Evolutionary conservation across 2,329 filamentous ascomycete species (phyloP).

Genomic region (Teratosphaeriaceae sp.): DNA sequence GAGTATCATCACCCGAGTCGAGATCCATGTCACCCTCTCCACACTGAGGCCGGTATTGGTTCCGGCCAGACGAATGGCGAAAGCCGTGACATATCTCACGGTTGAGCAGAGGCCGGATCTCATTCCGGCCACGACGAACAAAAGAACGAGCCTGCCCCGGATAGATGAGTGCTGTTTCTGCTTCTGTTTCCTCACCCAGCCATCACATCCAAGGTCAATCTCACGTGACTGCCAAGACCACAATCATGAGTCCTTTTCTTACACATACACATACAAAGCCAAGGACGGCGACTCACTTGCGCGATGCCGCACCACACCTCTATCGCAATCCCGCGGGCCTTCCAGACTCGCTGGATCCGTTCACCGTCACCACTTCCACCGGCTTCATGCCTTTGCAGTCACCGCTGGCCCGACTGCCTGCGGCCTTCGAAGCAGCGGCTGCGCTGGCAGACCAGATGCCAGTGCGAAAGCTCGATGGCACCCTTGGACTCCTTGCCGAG

Average conservation of each 20-base stretch:
- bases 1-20: no score
- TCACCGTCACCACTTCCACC: slow-evolving; percentile 70
- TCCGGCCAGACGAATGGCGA: slow-evolving; percentile 20
- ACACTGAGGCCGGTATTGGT: slow-evolving; percentile 14
- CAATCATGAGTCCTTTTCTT: slow-evolving; percentile 12
- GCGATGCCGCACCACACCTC: slow-evolving; percentile 20
- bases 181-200: slow-evolving; percentile 13
- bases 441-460: slow-evolving; percentile 71
- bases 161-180: background rate
- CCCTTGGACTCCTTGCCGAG: slow-evolving; percentile 68
- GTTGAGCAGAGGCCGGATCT: slow-evolving; percentile 13
- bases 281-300: slow-evolving; percentile 6
- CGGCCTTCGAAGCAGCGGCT: slow-evolving; percentile 66
- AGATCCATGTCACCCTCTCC: no score
- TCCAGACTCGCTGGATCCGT: slow-evolving; percentile 34
- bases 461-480: slow-evolving; percentile 65
- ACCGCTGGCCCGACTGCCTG: slow-evolving; percentile 52
- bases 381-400: slow-evolving; percentile 64
- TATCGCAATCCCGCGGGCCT: slow-evolving; percentile 21
- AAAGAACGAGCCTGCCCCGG: slow-evolving; percentile 13
- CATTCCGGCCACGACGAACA: slow-evolving; percentile 18
- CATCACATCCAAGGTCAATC: no score
- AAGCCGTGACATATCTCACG: slow-evolving; percentile 7
- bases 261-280: background rate
- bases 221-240: slow-evolving; percentile 10